Conservation (phyloP, 169 alveolate species). For the Plasmodium cynomolgi region DNA sequence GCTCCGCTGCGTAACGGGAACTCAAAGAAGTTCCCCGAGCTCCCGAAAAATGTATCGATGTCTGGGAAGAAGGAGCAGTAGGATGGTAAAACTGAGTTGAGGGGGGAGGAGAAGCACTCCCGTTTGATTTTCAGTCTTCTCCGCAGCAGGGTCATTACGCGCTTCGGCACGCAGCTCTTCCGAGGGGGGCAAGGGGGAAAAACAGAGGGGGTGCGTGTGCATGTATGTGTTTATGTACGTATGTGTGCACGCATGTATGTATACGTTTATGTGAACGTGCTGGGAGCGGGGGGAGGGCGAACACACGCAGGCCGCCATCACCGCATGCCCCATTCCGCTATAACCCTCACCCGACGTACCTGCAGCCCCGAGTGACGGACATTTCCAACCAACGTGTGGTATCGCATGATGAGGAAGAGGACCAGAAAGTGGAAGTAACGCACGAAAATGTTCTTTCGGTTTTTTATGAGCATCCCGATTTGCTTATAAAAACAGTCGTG, state of each 20-base stretch:
- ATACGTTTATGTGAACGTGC: background rate
- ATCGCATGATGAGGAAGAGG: slow-evolving; percentile 33
- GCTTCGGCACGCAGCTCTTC: slow-evolving; percentile 59
- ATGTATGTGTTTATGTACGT: background rate
- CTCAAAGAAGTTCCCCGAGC: slow-evolving; percentile 62
- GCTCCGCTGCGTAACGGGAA: slow-evolving; percentile 20
- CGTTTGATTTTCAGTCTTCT: slow-evolving; percentile 13
- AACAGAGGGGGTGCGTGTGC: background rate
- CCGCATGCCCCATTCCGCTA: background rate
- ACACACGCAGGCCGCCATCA: background rate
- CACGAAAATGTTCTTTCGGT: slow-evolving; percentile 32
- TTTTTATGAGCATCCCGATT: slow-evolving; percentile 50
- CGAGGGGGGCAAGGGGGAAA: background rate
- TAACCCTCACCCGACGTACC: background rate
- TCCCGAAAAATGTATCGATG: slow-evolving; percentile 74
- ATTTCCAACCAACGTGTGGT: slow-evolving; percentile 60
- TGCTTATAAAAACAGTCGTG: slow-evolving; percentile 70
- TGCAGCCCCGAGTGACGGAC: slow-evolving; percentile 52
- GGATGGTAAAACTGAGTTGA: slow-evolving; percentile 30
- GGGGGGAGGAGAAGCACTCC: slow-evolving; percentile 77
- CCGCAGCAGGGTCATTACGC: slow-evolving; percentile 25
- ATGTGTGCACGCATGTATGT: background rate
- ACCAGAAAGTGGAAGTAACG: slow-evolving; percentile 18
- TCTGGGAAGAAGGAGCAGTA: slow-evolving; percentile 70
- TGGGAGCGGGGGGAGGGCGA: background rate